These are phyloP conservation scores for Fragaria nilgerrensis DNA, from an alignment of 306 rosid species.

Conservation along the genomic window DNA sequence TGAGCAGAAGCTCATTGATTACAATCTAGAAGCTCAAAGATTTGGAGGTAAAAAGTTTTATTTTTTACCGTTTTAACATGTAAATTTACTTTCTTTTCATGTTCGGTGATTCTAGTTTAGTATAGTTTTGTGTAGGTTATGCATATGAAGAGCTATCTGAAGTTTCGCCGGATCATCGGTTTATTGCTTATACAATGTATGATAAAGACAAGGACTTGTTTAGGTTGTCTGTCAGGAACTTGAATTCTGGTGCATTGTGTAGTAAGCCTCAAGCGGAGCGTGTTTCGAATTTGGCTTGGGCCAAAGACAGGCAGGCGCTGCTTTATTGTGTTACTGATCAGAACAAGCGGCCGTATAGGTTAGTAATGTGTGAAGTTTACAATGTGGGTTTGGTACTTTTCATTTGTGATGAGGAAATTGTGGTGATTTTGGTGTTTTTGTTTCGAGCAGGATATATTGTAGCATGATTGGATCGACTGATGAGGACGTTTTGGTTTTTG, in stretches of 20 bases:
- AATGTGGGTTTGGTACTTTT: not conserved
- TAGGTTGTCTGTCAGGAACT: conserved; percentile 80
- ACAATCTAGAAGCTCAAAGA: conserved; percentile 80
- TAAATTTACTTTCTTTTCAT: not conserved
- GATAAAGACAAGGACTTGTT: conserved; percentile 80
- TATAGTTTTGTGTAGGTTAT: conserved; percentile 56
- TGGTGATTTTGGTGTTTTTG: not conserved
- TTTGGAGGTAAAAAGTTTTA: conserved; percentile 60
- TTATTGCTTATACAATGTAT: conserved; percentile 90
- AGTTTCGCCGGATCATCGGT: conserved; percentile 78
- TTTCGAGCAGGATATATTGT: conserved; percentile 59
- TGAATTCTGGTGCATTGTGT: conserved; percentile 86
- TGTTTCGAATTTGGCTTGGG: conserved; percentile 89
- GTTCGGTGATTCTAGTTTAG: not conserved
- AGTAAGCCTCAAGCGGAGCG: conserved; percentile 81
- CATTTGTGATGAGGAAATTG: not conserved
- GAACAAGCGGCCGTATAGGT: conserved; percentile 76
- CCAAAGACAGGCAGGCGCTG: conserved; percentile 79
- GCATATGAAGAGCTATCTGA: conserved; percentile 89
- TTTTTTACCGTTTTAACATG: not conserved
- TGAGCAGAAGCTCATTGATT: conserved; percentile 91
- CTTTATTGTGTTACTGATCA: conserved; percentile 86
- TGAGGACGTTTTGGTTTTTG: conserved; percentile 74
- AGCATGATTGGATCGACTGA: conserved; percentile 87
- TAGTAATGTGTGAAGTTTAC: conserved; percentile 14